Conservation (phyloP, 306 rosid species). For the Prunus davidiana region DNA sequence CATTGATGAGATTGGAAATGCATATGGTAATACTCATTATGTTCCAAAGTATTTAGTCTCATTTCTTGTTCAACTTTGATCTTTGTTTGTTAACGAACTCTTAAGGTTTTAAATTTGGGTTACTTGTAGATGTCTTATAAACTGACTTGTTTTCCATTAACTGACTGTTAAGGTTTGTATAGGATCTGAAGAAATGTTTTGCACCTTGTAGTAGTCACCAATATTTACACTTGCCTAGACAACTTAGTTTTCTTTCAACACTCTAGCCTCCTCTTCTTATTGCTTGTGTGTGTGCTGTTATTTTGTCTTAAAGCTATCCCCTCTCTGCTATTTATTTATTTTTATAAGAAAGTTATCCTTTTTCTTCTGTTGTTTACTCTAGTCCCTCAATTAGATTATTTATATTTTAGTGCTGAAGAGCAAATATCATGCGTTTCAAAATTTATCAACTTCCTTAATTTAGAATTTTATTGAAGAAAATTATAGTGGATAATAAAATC, state of each 20-base stretch:
- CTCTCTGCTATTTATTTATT: no score
- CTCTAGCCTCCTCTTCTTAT: background rate
- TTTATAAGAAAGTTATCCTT: background rate
- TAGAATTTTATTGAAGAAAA: background rate
- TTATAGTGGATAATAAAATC: background rate
- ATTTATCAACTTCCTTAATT: background rate
- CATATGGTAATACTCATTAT: slow-evolving; percentile 67
- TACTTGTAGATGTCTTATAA: background rate
- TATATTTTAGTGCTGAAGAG: background rate
- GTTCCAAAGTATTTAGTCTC: slow-evolving; percentile 14
- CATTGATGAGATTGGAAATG: slow-evolving; percentile 95
- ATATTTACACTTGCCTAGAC: background rate
- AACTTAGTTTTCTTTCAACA: background rate
- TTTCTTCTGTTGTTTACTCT: background rate
- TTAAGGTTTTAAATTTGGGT: background rate
- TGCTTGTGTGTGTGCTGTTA: background rate
- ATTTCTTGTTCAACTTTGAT: background rate
- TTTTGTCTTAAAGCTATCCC: background rate
- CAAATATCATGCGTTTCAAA: background rate
- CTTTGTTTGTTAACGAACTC: background rate
- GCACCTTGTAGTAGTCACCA: background rate
- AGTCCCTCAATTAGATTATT: background rate
- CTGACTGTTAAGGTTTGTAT: background rate
- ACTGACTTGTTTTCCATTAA: background rate
- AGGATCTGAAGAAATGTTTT: background rate